These are phyloP conservation scores for Mycena albidolilacea DNA, from an alignment of 768 basidiomycete genomes.

Conservation along the genomic window DNA sequence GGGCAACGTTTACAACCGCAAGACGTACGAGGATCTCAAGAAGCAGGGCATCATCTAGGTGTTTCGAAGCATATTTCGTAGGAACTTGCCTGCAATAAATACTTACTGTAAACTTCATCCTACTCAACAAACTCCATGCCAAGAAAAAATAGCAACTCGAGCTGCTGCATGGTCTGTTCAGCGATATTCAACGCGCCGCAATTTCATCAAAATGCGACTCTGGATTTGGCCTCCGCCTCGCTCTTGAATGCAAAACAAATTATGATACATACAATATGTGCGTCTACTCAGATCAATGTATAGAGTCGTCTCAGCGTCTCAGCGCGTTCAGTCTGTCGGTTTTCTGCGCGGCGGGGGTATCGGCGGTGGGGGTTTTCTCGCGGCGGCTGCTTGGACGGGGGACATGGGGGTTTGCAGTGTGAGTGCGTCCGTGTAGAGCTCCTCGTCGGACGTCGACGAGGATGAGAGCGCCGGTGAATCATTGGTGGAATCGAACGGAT, in stretches of 20 bases:
- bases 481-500: constrained; percentile 82
- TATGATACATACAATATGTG: constrained; percentile 21
- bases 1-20: constrained; percentile 97
- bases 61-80: too few relatives aligned
- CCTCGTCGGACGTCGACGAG: constrained; percentile 85
- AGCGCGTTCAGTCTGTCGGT: constrained; percentile 41
- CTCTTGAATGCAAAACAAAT: constrained; percentile 11
- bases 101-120: too few relatives aligned
- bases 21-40: constrained; percentile 98
- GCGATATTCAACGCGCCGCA: too few relatives aligned
- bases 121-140: too few relatives aligned
- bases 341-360: constrained; percentile 57
- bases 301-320: constrained; percentile 12
- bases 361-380: constrained; percentile 63
- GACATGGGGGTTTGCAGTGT: constrained; percentile 79
- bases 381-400: constrained; percentile 63
- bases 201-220: too few relatives aligned
- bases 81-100: too few relatives aligned
- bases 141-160: too few relatives aligned
- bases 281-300: constrained; percentile 29
- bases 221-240: background rate
- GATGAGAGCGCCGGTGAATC: constrained; percentile 81
- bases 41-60: constrained; percentile 76
- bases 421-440: constrained; percentile 82
- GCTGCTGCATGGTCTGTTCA: too few relatives aligned